Percentiles rank a stretch among this genome's conserved stretches.
These are phyloP conservation scores for Trametes villosa DNA, from an alignment of 768 basidiomycete species.

Conservation along the genomic window DNA sequence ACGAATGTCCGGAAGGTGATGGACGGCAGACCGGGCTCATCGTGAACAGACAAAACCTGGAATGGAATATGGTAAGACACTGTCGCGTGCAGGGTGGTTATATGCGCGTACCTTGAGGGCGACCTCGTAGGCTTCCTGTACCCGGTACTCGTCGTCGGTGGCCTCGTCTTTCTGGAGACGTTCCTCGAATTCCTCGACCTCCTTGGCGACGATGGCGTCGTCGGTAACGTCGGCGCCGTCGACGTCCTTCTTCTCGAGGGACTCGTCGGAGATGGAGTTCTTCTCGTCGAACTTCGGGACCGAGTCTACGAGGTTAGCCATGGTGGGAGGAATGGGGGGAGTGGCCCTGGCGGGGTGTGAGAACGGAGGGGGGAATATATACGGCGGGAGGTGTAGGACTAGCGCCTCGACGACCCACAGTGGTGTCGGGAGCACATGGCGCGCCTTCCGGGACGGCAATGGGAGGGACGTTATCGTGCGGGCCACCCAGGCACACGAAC, in stretches of 20 bases:
- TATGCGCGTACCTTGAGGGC: constrained; percentile 41
- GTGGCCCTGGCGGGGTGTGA: constrained; percentile 5
- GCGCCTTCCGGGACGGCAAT: not conserved
- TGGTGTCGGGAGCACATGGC: constrained; percentile 21
- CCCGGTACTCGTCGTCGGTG: constrained; percentile 41
- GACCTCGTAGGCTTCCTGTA: constrained; percentile 44
- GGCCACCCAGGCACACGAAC: constrained; percentile 2
- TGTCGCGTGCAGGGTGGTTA: not conserved
- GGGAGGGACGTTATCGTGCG: constrained; percentile 13
- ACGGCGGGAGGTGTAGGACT: not conserved
- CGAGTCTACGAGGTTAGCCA: constrained; percentile 19
- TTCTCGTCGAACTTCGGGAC: constrained; percentile 28
- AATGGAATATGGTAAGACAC: not conserved
- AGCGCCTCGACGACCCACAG: constrained; percentile 1
- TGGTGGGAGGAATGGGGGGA: constrained; percentile 16
- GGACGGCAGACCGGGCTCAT: constrained; percentile 45
- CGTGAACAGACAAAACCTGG: constrained; percentile 40
- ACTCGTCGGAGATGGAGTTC: constrained; percentile 25
- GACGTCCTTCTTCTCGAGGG: constrained; percentile 27
- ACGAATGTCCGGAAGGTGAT: constrained; percentile 63
- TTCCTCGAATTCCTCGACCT: constrained; percentile 37
- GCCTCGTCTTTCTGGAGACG: constrained; percentile 38
- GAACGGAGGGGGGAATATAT: constrained; percentile 8
- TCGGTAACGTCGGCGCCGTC: constrained; percentile 27
- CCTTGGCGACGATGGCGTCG: constrained; percentile 32